phyloP scores from a whole-genome alignment of 345 rosid genomes.

The Hibiscus mutabilis region DNA sequence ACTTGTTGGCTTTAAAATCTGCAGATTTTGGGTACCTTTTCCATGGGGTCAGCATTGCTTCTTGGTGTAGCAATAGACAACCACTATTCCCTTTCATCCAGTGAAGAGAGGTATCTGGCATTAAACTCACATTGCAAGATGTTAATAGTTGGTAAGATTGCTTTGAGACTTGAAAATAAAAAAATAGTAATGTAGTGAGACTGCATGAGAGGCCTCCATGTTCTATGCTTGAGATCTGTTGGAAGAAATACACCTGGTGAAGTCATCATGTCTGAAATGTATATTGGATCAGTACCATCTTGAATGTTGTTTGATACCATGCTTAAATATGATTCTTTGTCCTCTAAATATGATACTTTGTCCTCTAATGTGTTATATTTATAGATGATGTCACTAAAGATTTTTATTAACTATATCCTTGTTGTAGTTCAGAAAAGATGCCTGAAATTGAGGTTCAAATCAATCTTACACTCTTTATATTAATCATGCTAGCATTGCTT shows the following conservation, averaged over 20 bases:
- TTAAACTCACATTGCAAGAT: constrained; percentile 69
- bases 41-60: constrained; percentile 91
- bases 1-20: constrained; percentile 96
- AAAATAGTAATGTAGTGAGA: constrained; percentile 50
- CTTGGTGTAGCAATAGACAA: constrained; percentile 94
- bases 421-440: too few species aligned
- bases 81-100: constrained; percentile 60
- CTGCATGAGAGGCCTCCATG: constrained; percentile 33
- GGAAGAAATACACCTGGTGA: constrained; percentile 27
- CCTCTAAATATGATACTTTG: too few species aligned
- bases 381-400: too few species aligned
- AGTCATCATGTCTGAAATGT: constrained; percentile 23
- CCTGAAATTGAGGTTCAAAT: too few species aligned
- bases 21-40: constrained; percentile 90
- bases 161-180: constrained; percentile 58
- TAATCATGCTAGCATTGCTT: too few species aligned
- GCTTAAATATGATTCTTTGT: too few species aligned
- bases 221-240: constrained; percentile 33
- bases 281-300: constrained; percentile 16
- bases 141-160: constrained; percentile 95
- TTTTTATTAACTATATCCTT: too few species aligned
- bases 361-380: too few species aligned
- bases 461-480: too few species aligned
- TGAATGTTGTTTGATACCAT: too few species aligned
- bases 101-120: constrained; percentile 89